A percentile compares a stretch with the other conserved stretches of the same genome.
phyloP scores from a whole-genome alignment of 73 alveolate species.

The Tetrahymena borealis region DNA sequence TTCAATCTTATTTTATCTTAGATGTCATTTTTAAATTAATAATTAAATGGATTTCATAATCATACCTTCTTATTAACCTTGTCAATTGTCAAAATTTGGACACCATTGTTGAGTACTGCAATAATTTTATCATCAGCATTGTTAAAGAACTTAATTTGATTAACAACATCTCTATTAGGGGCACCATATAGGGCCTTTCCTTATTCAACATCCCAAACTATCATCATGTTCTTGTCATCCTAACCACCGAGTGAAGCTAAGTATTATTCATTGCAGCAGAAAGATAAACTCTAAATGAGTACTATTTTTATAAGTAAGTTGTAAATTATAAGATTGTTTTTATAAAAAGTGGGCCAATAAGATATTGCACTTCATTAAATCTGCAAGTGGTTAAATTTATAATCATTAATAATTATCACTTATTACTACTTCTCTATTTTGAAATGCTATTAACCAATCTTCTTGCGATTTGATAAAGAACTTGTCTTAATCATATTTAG shows the following conservation, averaged over 20 bases:
- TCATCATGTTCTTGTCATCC: slow-evolving; percentile 84
- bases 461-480: neutral
- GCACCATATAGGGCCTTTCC: slow-evolving; percentile 88
- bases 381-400: no score
- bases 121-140: slow-evolving; percentile 64
- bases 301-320: slow-evolving; percentile 11
- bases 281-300: slow-evolving; percentile 73
- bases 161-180: slow-evolving; percentile 81
- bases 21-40: no score
- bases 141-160: slow-evolving; percentile 69
- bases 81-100: slow-evolving; percentile 48
- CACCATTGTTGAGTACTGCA: slow-evolving; percentile 75
- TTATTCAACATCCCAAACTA: slow-evolving; percentile 85
- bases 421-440: no score
- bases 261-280: slow-evolving; percentile 87
- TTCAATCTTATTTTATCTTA: no score
- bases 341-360: no score
- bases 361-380: no score
- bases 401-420: no score
- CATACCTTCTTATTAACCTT: slow-evolving; percentile 29
- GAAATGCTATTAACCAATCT: no score
- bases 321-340: no score
- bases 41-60: neutral
- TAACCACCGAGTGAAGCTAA: slow-evolving; percentile 94
- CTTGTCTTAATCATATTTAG: neutral